Base-by-base conservation (phyloP, 2,329 filamentous ascomycete species). In the Colletotrichum gloeosporioides region DNA sequence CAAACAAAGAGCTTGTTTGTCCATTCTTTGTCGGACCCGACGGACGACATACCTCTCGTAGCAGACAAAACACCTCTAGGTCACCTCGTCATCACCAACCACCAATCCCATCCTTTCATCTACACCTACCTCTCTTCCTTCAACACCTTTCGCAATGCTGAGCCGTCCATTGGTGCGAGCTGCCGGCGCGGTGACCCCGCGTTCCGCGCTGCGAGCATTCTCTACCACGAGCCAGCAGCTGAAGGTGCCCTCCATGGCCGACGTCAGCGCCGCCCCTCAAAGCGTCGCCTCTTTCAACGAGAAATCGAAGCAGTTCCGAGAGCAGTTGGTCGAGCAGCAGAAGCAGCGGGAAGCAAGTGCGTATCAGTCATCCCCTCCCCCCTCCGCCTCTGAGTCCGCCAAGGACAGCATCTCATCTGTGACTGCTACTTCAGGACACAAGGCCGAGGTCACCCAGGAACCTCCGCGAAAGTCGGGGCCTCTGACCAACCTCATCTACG, bases 401-500 rank as follows among this genome's bases (percentile, higher is more conserved):
- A 81, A 87, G 83, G 89, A 88, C 84, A 83, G 92, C 82, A 90
- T 90, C 90, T 93, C 89, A 92, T 94, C 89, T 92, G 91, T 93
- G 82, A 88, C 84, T 86, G 84, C 88, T 85, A 86, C 87, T 83
- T 89, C 92, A 88, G 88, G 88, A 85, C 89, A 78, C 76, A 77
- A 77, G 90, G 89, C 91, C 78, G 91, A 95, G 81, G 86, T 85
- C 34, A 88, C 59, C 18, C n/a, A 90, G 78, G 90, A 92, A 78
- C 83, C 89, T 68, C 87, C 90, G 72, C 94, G 93, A 83, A 94
- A 94, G 85, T 90, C 92, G 77, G 94, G 92, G 18, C 92, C 95
- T 53, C 86, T 99, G 75, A 94, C 95, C 44, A 96, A 94, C 80
- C 92, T 99, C 80, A 98, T 99, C 83, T 99, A 99, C 86, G 97